Evolutionary conservation across 768 basidiomycete species (phyloP), one percentile per base, ranked within the genome.

Genomic region (Saitozyma podzolica): DNA sequence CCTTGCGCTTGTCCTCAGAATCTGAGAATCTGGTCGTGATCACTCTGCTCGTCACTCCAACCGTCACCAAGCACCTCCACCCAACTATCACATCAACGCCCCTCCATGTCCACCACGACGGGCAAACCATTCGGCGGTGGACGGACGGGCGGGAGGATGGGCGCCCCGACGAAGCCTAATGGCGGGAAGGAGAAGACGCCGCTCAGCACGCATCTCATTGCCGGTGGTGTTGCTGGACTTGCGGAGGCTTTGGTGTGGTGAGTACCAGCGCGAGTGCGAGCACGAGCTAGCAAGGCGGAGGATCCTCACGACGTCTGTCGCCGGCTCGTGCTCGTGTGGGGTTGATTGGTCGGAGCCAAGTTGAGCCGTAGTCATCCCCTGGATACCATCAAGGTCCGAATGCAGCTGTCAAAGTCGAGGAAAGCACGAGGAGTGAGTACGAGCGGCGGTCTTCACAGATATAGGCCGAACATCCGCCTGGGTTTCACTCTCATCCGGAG

Each of bases 301-400:
- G 29, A 29, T 29, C 40, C 51, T 29, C 50, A 67, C 49, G 56
- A 41, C 53, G 56, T 40, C 51, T 5, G 14, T 40, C 29, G 29
- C 29, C 5, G 29, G 29, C 29, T 29, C 57, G 1, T 17, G 10
- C 57, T 50, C 7, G 48, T 20, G 16, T 40, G 9, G 16, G 6
- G 40, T 45, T 19, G 11, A 80, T 50, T 29, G 29, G 29, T 29
- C 29, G 29, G 29, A 29, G 43, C 40, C 17, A 16, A 6, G 41
- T 11, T 51, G 40, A 57, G 39, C 40, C n/a, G 79, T 74, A 95
- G 93, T 80, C 93, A 95, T 77, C 93, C 93, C 10, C 86, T 98
- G 50, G 96, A 99, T 79, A 98, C 96, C 29, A 98, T 98, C 84
- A 98, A 98, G 83, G 95, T 97, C 70, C 91, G 96, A n/a, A 99